phyloP scores from a whole-genome alignment of 345 rosid genomes.

The Rhizophora apiculata region DNA sequence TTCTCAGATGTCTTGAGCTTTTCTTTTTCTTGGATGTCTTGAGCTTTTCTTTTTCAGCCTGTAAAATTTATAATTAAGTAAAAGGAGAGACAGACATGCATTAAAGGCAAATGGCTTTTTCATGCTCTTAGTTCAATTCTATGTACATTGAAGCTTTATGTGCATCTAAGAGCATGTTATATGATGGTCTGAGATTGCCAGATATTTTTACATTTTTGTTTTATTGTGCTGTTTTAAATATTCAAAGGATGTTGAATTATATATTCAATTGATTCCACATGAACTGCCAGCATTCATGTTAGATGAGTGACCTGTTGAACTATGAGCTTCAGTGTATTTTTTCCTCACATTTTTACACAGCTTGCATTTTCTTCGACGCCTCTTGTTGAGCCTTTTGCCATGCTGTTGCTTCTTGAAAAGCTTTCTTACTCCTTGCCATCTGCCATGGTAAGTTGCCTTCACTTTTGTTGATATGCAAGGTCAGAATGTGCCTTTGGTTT shows the following conservation, averaged over 20 bases:
- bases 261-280: not conserved
- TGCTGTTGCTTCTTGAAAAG: constrained; percentile 87
- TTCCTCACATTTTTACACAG: constrained; percentile 28
- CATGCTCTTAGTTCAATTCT: not conserved
- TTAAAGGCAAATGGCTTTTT: constrained; percentile 3
- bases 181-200: not conserved
- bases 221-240: not conserved
- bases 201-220: too few species aligned
- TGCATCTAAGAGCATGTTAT: not conserved
- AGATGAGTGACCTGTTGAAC: not conserved
- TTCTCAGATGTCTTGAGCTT: not conserved
- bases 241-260: not conserved
- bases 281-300: not conserved
- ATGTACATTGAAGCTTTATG: not conserved
- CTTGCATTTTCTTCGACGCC: constrained; percentile 75
- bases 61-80: not conserved
- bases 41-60: not conserved
- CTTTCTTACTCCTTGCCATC: constrained; percentile 78
- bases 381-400: constrained; percentile 78
- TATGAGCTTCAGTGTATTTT: not conserved
- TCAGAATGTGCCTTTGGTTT: too few species aligned
- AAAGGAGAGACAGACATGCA: not conserved
- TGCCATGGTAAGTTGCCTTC: constrained; percentile 63
- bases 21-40: not conserved
- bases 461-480: constrained; percentile 5